Percentiles rank a stretch among this genome's conserved stretches.
phyloP scores from a whole-genome alignment of 2,329 filamentous ascomycete species.

The Fusarium sp. region DNA sequence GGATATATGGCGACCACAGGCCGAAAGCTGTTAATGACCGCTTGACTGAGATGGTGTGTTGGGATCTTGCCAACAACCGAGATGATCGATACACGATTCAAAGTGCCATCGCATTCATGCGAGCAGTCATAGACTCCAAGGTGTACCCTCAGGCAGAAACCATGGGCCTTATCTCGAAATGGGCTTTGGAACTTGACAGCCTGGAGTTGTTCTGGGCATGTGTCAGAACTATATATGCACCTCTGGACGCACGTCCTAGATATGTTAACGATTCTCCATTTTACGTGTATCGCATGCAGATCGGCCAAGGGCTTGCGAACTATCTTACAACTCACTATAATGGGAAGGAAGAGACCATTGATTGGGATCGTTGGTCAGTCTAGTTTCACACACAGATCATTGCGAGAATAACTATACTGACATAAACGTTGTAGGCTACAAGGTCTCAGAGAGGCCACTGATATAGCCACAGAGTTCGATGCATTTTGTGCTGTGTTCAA shows the following conservation, averaged over 20 bases:
- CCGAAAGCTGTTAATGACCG: not conserved
- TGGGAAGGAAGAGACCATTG: constrained; percentile 2
- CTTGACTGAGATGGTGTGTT: constrained; percentile 13
- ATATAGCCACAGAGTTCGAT: not conserved
- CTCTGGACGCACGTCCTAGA: not conserved
- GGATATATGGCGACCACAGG: rapidly evolving
- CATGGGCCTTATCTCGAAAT: constrained; percentile 7
- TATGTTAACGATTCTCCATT: too few relatives aligned
- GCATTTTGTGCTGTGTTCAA: not conserved
- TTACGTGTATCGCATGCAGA: not conserved
- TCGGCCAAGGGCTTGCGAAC: not conserved
- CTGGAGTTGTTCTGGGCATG: not conserved
- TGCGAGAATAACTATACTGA: constrained; percentile 1
- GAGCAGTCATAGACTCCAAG: not conserved
- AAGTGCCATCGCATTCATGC: constrained; percentile 6
- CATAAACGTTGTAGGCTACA: not conserved
- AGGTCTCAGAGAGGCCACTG: not conserved
- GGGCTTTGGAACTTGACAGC: constrained; percentile 21
- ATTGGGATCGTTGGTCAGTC: constrained; percentile 24
- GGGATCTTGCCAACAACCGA: constrained; percentile 10
- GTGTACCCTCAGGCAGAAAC: not conserved
- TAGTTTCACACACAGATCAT: not conserved
- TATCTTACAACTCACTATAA: not conserved
- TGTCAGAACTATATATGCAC: not conserved
- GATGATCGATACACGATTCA: not conserved